Conservation (phyloP, 371 early-diverging fungal species). For the Phascolomyces articulosus region DNA sequence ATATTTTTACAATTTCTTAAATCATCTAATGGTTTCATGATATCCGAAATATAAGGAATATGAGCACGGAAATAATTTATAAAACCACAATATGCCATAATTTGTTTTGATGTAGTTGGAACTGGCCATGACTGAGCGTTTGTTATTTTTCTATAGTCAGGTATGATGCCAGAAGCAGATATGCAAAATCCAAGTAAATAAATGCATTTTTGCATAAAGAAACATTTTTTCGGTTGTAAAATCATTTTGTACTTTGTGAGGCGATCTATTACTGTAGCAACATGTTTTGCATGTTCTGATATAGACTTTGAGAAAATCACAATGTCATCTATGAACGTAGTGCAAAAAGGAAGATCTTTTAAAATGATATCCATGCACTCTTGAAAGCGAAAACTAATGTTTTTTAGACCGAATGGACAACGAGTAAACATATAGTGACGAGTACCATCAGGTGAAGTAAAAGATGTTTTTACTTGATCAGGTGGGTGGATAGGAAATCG, state of each 20-base stretch:
- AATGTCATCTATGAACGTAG: slow-evolving; percentile 19
- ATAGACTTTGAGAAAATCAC: not conserved
- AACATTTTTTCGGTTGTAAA: slow-evolving; percentile 20
- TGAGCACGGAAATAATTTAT: slow-evolving; percentile 29
- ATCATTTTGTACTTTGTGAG: slow-evolving; percentile 18
- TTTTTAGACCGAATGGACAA: slow-evolving; percentile 10
- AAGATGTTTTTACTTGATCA: slow-evolving; percentile 14
- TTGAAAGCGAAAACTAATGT: not conserved
- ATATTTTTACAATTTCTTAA: slow-evolving; percentile 13
- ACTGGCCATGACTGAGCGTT: slow-evolving; percentile 15
- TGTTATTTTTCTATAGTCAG: slow-evolving; percentile 17
- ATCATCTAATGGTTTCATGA: slow-evolving; percentile 21
- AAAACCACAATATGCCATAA: slow-evolving; percentile 18
- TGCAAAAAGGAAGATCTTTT: not conserved
- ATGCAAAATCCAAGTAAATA: slow-evolving; percentile 23
- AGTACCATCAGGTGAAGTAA: slow-evolving; percentile 2
- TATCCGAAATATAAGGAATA: slow-evolving; percentile 13
- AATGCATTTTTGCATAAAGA: slow-evolving; percentile 11
- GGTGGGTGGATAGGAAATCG: slow-evolving; percentile 18
- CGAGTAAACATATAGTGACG: slow-evolving; percentile 13
- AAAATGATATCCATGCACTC: not conserved
- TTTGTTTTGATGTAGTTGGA: slow-evolving; percentile 14
- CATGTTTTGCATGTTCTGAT: not conserved
- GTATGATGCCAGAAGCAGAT: slow-evolving; percentile 9
- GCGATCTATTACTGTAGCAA: slow-evolving; percentile 1